Evolutionary conservation across 805 yeast species (phyloP).

Genomic region (Saturnispora mendoncae): DNA sequence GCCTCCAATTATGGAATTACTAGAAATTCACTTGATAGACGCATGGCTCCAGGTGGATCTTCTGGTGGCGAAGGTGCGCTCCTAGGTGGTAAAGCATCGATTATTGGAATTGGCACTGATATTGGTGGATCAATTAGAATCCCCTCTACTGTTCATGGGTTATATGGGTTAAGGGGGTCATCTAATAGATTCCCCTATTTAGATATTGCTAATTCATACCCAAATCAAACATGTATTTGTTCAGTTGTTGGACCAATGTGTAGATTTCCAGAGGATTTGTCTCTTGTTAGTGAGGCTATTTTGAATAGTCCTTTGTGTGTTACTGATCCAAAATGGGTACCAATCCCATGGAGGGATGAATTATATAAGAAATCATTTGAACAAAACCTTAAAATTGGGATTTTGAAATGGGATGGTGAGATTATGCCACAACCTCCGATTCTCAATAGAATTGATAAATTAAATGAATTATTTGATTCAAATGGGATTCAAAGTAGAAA

Average conservation of each 20-base stretch:
- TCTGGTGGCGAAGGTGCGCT: constrained; percentile 40
- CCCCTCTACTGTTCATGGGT: constrained; percentile 28
- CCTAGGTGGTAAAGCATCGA: constrained; percentile 25
- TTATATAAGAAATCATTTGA: constrained; percentile 4
- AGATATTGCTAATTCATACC: constrained; percentile 26
- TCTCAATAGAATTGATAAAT: constrained; percentile 33
- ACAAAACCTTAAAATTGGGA: constrained; percentile 36
- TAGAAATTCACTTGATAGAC: constrained; percentile 31
- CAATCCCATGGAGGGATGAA: constrained; percentile 40
- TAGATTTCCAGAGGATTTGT: constrained; percentile 25
- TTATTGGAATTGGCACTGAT: constrained; percentile 33
- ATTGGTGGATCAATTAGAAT: constrained; percentile 33
- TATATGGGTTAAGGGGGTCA: constrained; percentile 29
- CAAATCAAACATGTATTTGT: constrained; percentile 26
- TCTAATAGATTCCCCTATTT: constrained; percentile 30
- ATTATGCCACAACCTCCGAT: constrained; percentile 51
- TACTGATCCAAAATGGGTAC: constrained; percentile 41
- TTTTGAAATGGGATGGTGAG: constrained; percentile 36
- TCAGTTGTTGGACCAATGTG: constrained; percentile 33
- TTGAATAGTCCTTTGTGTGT: constrained; percentile 37
- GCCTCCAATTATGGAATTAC: constrained; percentile 32
- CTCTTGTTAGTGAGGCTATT: constrained; percentile 31
- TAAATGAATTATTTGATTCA: constrained; percentile 18
- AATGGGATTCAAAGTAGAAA: neutral
- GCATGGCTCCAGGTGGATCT: constrained; percentile 35